Evolutionary conservation across 352 stramenopile genomes (phyloP).

Genomic region (Globisporangium mamillatum): DNA sequence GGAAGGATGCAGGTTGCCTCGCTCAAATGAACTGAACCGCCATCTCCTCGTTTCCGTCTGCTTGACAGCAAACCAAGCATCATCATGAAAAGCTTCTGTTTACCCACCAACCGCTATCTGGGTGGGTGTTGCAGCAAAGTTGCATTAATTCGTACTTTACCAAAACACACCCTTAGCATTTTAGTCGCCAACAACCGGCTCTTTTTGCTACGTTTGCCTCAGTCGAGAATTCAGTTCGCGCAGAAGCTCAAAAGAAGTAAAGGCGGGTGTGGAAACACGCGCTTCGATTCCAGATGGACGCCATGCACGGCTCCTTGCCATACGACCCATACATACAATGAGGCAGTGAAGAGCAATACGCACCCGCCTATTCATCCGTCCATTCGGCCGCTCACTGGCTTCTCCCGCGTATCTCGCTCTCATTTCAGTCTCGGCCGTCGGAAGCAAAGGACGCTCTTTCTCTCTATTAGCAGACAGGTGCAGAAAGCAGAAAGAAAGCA

Average conservation of each 20-base stretch:
- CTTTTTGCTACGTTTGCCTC: neutral
- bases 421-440: constrained; percentile 35
- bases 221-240: constrained; percentile 1
- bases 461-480: constrained; percentile 7
- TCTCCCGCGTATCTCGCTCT: neutral
- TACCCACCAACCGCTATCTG: neutral
- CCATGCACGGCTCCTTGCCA: constrained; percentile 3
- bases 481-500: constrained; percentile 6
- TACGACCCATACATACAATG: neutral
- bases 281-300: constrained; percentile 5
- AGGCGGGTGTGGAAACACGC: neutral
- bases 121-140: neutral
- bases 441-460: constrained; percentile 23
- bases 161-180: neutral
- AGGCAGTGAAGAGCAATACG: neutral
- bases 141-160: neutral
- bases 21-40: neutral
- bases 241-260: constrained; percentile 3
- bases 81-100: neutral
- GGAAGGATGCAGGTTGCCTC: neutral
- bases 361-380: neutral
- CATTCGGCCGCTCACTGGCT: neutral
- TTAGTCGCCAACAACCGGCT: constrained; percentile 1
- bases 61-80: neutral
- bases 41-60: neutral